These are phyloP conservation scores for Helicosporidium sp. DNA, from an alignment of 139 green algal genomes.

Conservation along the genomic window DNA sequence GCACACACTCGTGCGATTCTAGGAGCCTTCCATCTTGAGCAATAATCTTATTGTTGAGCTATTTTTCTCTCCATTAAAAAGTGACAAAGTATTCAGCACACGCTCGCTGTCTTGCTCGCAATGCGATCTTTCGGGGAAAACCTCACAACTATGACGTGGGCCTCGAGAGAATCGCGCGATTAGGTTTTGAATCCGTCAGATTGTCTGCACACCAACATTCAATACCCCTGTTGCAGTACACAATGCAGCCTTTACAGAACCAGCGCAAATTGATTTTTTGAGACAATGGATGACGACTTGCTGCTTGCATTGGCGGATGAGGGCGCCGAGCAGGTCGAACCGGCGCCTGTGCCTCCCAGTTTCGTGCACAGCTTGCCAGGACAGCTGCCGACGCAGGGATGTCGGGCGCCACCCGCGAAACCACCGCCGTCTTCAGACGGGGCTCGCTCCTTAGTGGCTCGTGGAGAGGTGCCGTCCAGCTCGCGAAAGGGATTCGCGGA, in stretches of 20 bases:
- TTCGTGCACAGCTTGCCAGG: not conserved
- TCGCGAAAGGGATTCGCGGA: not conserved
- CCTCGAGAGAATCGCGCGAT: not conserved
- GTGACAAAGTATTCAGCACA: too few relatives aligned
- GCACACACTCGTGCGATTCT: too few relatives aligned
- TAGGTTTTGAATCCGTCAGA: not conserved
- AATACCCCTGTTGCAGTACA: too few relatives aligned
- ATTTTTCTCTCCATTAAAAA: too few relatives aligned
- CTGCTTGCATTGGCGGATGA: constrained; percentile 9
- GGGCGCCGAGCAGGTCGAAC: not conserved
- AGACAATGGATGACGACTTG: constrained; percentile 6
- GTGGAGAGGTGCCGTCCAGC: not conserved
- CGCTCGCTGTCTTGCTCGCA: too few relatives aligned
- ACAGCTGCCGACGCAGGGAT: not conserved
- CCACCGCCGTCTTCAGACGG: not conserved
- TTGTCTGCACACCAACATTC: too few relatives aligned
- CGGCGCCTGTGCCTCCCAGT: not conserved
- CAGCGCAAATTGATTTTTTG: not conserved
- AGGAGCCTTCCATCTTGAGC: too few relatives aligned
- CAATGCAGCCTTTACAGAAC: not conserved
- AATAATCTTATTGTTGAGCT: too few relatives aligned
- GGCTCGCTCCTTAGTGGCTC: not conserved
- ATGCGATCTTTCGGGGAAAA: too few relatives aligned
- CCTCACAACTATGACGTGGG: not conserved
- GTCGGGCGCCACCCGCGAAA: not conserved